Evolutionary conservation across 768 basidiomycete species (phyloP).

Genomic region (Auriscalpium microsporum): DNA sequence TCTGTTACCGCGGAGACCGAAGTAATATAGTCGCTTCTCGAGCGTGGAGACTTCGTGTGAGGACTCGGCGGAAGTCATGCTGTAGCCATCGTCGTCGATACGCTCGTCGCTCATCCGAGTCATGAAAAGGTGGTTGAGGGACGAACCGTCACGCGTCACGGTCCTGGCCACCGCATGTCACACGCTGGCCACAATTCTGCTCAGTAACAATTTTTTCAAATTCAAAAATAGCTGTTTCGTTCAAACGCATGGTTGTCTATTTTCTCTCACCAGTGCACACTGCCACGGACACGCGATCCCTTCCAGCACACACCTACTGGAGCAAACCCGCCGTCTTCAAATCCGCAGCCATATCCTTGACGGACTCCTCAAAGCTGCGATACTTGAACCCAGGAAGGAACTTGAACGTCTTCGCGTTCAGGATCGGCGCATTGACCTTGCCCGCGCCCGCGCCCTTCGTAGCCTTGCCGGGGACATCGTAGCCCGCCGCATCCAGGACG

Average conservation of each 20-base stretch:
- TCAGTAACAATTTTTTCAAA: too few relatives aligned
- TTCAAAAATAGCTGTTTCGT: too few relatives aligned
- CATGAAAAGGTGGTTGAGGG: too few relatives aligned
- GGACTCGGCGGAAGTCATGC: constrained; percentile 4
- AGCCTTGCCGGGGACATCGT: background rate
- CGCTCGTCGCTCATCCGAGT: too few relatives aligned
- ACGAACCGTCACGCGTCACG: too few relatives aligned
- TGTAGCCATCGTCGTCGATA: constrained; percentile 1
- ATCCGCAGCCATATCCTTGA: background rate
- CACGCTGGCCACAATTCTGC: too few relatives aligned
- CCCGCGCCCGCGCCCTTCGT: background rate
- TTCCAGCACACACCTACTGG: background rate
- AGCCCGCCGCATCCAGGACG: background rate
- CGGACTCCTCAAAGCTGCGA: background rate
- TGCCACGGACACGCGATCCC: too few relatives aligned
- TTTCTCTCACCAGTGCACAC: too few relatives aligned
- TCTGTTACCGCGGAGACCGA: constrained; percentile 21
- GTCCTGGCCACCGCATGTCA: too few relatives aligned
- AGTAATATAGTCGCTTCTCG: constrained; percentile 26
- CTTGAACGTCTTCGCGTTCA: background rate
- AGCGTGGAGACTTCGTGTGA: constrained; percentile 18
- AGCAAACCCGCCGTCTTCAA: background rate
- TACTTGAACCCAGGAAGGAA: background rate
- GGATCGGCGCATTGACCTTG: background rate
- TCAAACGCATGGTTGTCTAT: too few relatives aligned